Evolutionary conservation across 352 stramenopile genomes (phyloP), one percentile per base, ranked within the genome.

Genomic region (Phytopythium delawarense): DNA sequence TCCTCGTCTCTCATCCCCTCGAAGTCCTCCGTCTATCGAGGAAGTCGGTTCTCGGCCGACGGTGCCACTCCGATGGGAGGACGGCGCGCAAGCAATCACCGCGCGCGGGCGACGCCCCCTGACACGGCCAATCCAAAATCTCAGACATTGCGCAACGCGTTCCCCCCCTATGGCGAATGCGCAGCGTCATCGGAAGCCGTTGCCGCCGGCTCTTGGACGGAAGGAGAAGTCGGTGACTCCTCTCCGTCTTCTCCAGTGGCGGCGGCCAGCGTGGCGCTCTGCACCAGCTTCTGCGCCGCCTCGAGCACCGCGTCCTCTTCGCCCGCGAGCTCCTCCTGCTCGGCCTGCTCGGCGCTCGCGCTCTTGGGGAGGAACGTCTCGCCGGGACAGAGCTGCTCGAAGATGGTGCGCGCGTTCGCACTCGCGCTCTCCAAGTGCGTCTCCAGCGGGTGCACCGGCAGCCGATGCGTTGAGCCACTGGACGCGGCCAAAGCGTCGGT

Each of bases 341-440:
- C 76, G 1, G 74, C 78, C 51, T 87, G 76, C 53, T 87, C 75
- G 5, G 75, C 78, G 25, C 75, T 81, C 15, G 74, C 78, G 30
- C 75, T 84, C 63, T 91, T 91, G 4, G 77, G 77, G 30, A 91
- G 51, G 49, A 89, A 92, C 20, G 66, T 57, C 44, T 90, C 79
- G 15, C 59, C 71, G 0, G 83, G 84, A 65, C 81, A 92, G 9
- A 92, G 66, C 42, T 72, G 59, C 28, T 75, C 63, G 52, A 91
- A 92, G 30, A 91, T 80, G 23, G 69, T 65, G 32, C 79, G 78
- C 13, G 85, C 84, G n/a, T 84, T 84, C 7, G 71, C 66, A 61
- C 77, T 83, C 32, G 73, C 75, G 40, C 71, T 87, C 56, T 89
- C 84, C 9, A 91, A 62, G 15, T 88, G 78, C 21, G 87, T 79